phyloP scores from a whole-genome alignment of 352 stramenopile species.

The Globisporangium echinulatum region DNA sequence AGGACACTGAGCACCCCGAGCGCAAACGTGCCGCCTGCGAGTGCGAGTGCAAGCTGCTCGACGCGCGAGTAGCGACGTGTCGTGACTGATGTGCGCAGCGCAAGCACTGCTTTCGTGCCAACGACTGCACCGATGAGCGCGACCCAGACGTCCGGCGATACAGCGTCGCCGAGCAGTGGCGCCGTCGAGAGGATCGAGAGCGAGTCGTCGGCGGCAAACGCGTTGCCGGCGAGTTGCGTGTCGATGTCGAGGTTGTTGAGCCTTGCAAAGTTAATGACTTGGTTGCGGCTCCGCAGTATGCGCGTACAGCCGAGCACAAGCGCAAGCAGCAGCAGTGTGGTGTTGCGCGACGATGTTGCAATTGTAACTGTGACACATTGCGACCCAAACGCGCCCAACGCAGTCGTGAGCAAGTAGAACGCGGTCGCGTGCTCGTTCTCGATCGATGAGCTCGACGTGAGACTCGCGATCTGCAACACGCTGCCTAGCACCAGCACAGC shows the following conservation, averaged over 20 bases:
- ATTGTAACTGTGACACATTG: conserved; percentile 10
- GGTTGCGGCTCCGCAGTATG: conserved; percentile 68
- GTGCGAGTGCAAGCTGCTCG: neutral
- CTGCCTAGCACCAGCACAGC: conserved; percentile 12
- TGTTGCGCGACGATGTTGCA: too few species aligned
- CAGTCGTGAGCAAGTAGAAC: conserved; percentile 66
- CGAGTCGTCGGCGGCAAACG: conserved; percentile 73
- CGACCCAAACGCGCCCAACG: conserved; percentile 22
- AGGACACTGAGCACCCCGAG: conserved; percentile 21
- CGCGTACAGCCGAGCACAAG: conserved; percentile 39
- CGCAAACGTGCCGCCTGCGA: conserved; percentile 14
- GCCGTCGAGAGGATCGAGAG: conserved; percentile 76
- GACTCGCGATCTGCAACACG: conserved; percentile 45
- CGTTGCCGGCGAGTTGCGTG: conserved; percentile 38
- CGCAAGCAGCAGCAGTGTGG: conserved; percentile 13
- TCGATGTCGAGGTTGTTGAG: conserved; percentile 59
- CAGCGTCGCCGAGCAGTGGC: conserved; percentile 24
- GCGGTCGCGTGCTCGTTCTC: conserved; percentile 85
- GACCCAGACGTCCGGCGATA: conserved; percentile 24
- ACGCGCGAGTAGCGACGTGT: neutral
- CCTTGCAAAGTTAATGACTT: conserved; percentile 85
- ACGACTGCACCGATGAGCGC: conserved; percentile 33
- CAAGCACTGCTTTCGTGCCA: conserved; percentile 17
- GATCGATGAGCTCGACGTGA: conserved; percentile 82
- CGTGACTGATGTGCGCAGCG: neutral